Conservation (phyloP, 2,329 filamentous ascomycete genomes). For the Diaporthe ampelina region DNA sequence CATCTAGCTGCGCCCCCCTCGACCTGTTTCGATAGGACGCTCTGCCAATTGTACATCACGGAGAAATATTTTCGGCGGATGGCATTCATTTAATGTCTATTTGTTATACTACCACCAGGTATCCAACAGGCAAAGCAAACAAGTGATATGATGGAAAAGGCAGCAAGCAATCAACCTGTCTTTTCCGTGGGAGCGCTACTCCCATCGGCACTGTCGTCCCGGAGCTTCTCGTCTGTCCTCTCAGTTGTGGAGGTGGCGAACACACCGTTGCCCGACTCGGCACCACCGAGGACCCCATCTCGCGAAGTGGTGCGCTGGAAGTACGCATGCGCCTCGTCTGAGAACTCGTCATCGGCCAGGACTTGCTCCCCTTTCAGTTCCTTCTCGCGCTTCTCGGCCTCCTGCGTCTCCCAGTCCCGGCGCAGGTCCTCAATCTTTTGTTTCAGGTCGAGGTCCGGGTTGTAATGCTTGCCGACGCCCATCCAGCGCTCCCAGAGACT, state of each 20-base stretch:
- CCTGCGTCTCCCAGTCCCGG: slow-evolving; percentile 70
- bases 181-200: slow-evolving; percentile 33
- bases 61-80: not conserved
- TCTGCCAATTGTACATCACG: not conserved
- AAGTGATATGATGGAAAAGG: not conserved
- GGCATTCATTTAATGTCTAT: slow-evolving; percentile 8
- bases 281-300: not conserved
- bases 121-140: not conserved
- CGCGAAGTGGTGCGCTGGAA: slow-evolving; percentile 57
- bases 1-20: no score
- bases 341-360: slow-evolving; percentile 63
- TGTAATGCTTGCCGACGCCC: slow-evolving; percentile 85
- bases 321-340: slow-evolving; percentile 67
- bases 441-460: slow-evolving; percentile 86
- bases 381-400: slow-evolving; percentile 61
- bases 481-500: slow-evolving; percentile 88
- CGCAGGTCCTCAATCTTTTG: slow-evolving; percentile 88
- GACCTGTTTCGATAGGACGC: not conserved
- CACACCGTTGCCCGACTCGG: slow-evolving; percentile 1
- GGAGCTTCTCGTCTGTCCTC: slow-evolving; percentile 34
- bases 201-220: slow-evolving; percentile 25
- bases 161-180: not conserved
- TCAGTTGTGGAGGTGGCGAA: slow-evolving; percentile 6
- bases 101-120: slow-evolving; percentile 4
- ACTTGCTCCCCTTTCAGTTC: slow-evolving; percentile 57